Evolutionary conservation across 169 alveolate genomes (phyloP).

Genomic region (Eimeria maxima): DNA sequence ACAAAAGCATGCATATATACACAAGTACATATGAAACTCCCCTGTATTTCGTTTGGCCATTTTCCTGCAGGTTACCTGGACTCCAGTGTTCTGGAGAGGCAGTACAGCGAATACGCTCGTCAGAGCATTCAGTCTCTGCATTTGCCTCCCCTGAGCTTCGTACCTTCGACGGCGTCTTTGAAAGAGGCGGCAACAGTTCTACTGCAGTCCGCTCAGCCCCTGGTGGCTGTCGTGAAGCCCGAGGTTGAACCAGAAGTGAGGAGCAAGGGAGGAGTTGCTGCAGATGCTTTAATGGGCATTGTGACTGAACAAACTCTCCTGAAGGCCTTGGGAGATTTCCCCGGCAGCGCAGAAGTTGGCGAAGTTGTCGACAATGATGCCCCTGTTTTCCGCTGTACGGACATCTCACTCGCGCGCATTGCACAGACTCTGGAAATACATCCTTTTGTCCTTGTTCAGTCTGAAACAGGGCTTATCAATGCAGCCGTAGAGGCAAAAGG

Average conservation of each 20-base stretch:
- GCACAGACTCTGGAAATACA: constrained; percentile 45
- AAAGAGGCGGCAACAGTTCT: constrained; percentile 24
- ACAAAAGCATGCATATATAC: no score
- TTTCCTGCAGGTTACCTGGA: constrained; percentile 30
- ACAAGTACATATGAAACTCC: not conserved
- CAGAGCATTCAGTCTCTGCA: not conserved
- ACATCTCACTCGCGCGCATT: constrained; percentile 21
- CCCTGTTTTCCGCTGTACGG: not conserved
- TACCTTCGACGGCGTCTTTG: not conserved
- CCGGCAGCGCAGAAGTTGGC: not conserved
- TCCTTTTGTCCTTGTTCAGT: constrained; percentile 9
- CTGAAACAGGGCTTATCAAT: constrained; percentile 3
- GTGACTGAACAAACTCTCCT: not conserved
- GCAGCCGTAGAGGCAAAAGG: constrained; percentile 1
- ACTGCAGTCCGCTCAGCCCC: constrained; percentile 4
- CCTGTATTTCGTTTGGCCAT: not conserved
- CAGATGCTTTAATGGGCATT: not conserved
- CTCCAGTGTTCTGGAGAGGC: not conserved
- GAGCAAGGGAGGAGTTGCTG: not conserved
- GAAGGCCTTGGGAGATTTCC: constrained; percentile 43
- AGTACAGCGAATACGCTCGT: not conserved
- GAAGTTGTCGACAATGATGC: constrained; percentile 6
- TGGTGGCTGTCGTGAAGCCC: constrained; percentile 14
- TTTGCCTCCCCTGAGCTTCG: constrained; percentile 22
- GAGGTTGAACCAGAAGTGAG: constrained; percentile 2